Conservation (phyloP, 768 basidiomycete genomes). For the Tulasnella calospora region DNA sequence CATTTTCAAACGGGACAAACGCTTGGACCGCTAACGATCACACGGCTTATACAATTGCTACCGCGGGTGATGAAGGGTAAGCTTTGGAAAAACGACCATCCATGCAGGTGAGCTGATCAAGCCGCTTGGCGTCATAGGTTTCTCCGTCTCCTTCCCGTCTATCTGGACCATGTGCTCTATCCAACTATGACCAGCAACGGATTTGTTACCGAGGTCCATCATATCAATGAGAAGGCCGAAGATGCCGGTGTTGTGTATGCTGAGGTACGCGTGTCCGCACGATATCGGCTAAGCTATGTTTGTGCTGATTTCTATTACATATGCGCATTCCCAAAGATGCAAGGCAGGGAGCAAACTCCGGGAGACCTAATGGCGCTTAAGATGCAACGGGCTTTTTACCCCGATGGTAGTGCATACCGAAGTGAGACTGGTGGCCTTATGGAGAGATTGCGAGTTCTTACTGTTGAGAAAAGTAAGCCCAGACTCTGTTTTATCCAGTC, state of each 20-base stretch:
- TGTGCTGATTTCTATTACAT: neutral
- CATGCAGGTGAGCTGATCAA: neutral
- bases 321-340: constrained; percentile 66
- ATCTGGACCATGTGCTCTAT: constrained; percentile 93
- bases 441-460: constrained; percentile 80
- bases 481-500: constrained; percentile 13
- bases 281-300: constrained; percentile 23
- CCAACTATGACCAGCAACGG: constrained; percentile 89
- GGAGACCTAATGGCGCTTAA: constrained; percentile 89
- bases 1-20: constrained; percentile 76
- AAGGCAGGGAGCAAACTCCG: constrained; percentile 89
- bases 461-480: constrained; percentile 76
- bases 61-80: constrained; percentile 83
- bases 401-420: constrained; percentile 77
- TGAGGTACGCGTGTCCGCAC: constrained; percentile 34
- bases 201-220: constrained; percentile 57
- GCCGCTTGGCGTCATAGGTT: constrained; percentile 37
- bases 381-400: constrained; percentile 74
- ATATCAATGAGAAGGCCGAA: constrained; percentile 84
- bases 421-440: constrained; percentile 97
- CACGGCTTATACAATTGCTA: constrained; percentile 92
- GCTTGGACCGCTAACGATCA: constrained; percentile 92
- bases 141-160: constrained; percentile 78
- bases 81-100: neutral
- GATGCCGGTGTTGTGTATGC: constrained; percentile 90